Conservation (phyloP, 306 rosid genomes). For the Spatholobus suberectus region DNA sequence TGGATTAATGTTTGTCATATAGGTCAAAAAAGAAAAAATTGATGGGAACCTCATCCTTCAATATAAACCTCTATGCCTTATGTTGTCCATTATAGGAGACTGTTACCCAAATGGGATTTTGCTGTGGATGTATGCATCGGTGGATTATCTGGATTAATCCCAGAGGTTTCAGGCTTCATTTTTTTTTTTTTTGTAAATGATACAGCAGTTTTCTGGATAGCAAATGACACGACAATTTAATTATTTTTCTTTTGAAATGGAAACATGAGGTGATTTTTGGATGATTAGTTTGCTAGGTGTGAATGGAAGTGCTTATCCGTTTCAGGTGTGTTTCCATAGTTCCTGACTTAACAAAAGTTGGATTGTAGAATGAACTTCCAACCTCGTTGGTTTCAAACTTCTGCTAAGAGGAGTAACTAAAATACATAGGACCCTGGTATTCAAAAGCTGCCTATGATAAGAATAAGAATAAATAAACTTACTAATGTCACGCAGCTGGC, state of each 20-base stretch:
- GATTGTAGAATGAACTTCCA: slow-evolving; percentile 1
- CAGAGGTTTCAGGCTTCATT: slow-evolving; percentile 1
- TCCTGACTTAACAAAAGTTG: slow-evolving; percentile 11
- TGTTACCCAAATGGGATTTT: not conserved
- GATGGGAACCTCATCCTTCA: not conserved
- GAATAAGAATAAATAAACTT: slow-evolving; percentile 14
- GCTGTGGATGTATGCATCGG: not conserved
- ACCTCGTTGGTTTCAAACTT: not conserved
- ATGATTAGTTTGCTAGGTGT: slow-evolving; percentile 28
- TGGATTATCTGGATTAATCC: slow-evolving; percentile 19
- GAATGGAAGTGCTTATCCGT: slow-evolving; percentile 22
- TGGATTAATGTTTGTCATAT: not conserved
- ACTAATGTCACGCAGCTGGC: slow-evolving; percentile 13
- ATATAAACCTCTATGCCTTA: not conserved
- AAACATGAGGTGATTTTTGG: slow-evolving; percentile 13
- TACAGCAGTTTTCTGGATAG: not conserved
- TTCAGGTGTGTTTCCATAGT: not conserved
- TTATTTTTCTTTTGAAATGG: slow-evolving; percentile 25
- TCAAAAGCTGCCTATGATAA: slow-evolving; percentile 18
- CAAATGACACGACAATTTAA: not conserved
- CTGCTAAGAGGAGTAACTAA: slow-evolving; percentile 25
- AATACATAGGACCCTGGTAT: slow-evolving; percentile 25
- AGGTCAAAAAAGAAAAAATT: not conserved
- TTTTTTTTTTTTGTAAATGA: not conserved
- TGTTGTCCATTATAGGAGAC: slow-evolving; percentile 4